Percentiles rank a stretch among this genome's conserved stretches.
phyloP scores from a whole-genome alignment of 345 rosid genomes.

The Eucalyptus lansdowneana region DNA sequence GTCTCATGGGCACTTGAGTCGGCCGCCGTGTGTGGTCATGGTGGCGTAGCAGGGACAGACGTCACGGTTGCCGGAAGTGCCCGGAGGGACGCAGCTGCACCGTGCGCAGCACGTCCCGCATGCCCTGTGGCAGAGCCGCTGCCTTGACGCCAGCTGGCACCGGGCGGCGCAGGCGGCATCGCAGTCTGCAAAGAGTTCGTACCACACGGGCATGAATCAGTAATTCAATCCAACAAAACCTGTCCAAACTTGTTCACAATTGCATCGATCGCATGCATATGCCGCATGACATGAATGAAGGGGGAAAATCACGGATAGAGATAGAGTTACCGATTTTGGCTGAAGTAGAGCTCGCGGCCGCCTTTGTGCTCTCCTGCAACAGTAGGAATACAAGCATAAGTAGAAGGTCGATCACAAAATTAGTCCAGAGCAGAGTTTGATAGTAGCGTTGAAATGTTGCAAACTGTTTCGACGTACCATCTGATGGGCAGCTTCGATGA shows the following conservation, averaged over 20 bases:
- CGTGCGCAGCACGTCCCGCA: conserved; percentile 61
- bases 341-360: not conserved
- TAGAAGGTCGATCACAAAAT: not conserved
- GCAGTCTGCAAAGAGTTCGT: conserved; percentile 24
- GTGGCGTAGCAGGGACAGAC: conserved; percentile 55
- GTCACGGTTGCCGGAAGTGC: conserved; percentile 51
- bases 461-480: not conserved
- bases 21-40: conserved; percentile 57
- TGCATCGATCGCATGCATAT: not conserved
- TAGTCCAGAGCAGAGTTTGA: not conserved
- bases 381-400: not conserved
- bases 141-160: conserved; percentile 53
- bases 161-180: conserved; percentile 43
- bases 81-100: conserved; percentile 82
- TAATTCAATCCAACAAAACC: not conserved
- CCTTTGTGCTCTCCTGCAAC: not conserved
- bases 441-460: not conserved
- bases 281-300: not conserved
- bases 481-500: not conserved
- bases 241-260: not conserved
- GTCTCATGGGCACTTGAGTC: conserved; percentile 66
- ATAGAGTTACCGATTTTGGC: not conserved
- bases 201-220: not conserved
- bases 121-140: conserved; percentile 46
- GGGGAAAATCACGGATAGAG: not conserved